These are phyloP conservation scores for Coriolopsis trogii DNA, from an alignment of 1,284 basidiomycete species.

Conservation along the genomic window DNA sequence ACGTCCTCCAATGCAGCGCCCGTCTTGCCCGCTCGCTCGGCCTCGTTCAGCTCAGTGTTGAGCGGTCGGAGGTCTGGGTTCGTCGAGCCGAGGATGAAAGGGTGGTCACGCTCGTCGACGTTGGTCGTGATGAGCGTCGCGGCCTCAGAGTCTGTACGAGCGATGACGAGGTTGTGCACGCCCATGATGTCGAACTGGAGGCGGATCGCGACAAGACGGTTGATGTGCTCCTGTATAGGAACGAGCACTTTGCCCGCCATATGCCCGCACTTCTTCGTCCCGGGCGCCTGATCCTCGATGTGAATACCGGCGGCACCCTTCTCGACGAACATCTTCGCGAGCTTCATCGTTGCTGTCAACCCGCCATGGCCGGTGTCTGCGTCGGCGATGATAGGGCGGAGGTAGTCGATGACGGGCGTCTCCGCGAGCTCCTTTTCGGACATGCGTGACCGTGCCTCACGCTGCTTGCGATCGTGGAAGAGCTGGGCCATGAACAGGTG, in stretches of 20 bases:
- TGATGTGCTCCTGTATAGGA: constrained; percentile 74
- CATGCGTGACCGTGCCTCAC: constrained; percentile 73
- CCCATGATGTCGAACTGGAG: constrained; percentile 84
- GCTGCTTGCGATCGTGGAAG: constrained; percentile 88
- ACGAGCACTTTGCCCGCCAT: constrained; percentile 77
- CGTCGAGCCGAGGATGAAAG: constrained; percentile 94
- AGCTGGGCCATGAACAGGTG: constrained; percentile 88
- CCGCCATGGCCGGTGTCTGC: constrained; percentile 72
- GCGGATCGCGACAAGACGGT: constrained; percentile 77
- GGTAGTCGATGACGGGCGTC: constrained; percentile 64
- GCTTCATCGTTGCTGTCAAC: constrained; percentile 67
- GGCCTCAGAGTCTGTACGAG: constrained; percentile 84
- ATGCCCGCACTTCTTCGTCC: constrained; percentile 73
- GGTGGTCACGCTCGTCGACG: constrained; percentile 95
- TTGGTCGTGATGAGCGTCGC: constrained; percentile 97
- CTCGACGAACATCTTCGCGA: constrained; percentile 82
- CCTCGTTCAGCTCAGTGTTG: constrained; percentile 82
- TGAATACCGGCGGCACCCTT: constrained; percentile 75
- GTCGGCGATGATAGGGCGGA: constrained; percentile 70
- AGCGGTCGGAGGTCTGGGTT: constrained; percentile 72
- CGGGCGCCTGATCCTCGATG: constrained; percentile 80
- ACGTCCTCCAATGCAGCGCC: constrained; percentile 84
- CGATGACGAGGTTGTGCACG: constrained; percentile 75
- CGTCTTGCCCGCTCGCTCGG: constrained; percentile 79
- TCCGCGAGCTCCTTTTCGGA: constrained; percentile 75